Evolutionary conservation across 306 rosid genomes (phyloP).

Genomic region (Astragalus membranaceus): DNA sequence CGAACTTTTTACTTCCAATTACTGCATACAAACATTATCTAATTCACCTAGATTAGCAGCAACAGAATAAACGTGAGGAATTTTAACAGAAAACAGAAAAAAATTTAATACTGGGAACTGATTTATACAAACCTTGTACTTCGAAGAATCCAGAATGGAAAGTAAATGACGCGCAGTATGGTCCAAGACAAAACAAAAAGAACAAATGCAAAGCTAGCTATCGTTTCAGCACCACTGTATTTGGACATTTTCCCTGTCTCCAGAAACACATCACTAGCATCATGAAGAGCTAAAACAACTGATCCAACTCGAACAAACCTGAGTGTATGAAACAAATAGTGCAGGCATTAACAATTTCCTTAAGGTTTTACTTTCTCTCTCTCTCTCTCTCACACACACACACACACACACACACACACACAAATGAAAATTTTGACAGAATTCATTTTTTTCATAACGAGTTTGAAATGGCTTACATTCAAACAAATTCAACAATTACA

Average conservation of each 20-base stretch:
- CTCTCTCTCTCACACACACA: background rate
- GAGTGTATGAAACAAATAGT: slow-evolving; percentile 25
- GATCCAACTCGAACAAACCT: slow-evolving; percentile 94
- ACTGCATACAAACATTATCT: background rate
- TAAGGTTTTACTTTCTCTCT: background rate
- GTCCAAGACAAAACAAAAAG: slow-evolving; percentile 74
- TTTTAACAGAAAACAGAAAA: background rate
- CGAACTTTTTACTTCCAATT: background rate
- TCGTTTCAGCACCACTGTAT: slow-evolving; percentile 69
- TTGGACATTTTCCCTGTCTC: slow-evolving; percentile 96
- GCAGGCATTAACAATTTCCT: background rate
- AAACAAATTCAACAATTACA: background rate
- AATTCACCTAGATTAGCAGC: background rate
- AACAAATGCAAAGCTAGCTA: slow-evolving; percentile 77
- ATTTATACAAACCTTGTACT: slow-evolving; percentile 75
- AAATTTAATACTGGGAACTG: background rate
- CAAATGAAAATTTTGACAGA: background rate
- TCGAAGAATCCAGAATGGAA: slow-evolving; percentile 88
- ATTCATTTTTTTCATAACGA: slow-evolving; percentile 5
- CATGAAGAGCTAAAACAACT: slow-evolving; percentile 90
- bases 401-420: background rate
- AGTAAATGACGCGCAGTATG: slow-evolving; percentile 74
- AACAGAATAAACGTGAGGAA: background rate
- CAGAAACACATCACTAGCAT: slow-evolving; percentile 84
- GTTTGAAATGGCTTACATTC: background rate